Evolutionary conservation across 2,329 filamentous ascomycete genomes (phyloP).

Genomic region (Colletotrichum tropicicola): DNA sequence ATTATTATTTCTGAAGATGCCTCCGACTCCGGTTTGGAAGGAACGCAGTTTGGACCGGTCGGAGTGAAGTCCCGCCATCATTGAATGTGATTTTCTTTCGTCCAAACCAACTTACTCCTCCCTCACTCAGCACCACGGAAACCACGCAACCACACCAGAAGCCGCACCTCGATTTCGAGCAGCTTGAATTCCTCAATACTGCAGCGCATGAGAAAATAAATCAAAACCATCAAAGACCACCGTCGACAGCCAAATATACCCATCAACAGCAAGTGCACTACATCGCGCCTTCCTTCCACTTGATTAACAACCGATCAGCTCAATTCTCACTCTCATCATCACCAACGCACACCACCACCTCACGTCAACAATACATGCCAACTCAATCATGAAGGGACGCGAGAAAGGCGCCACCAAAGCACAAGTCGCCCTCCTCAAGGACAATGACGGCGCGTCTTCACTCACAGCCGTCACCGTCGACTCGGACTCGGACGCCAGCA

Average conservation of each 20-base stretch:
- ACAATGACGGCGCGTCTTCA: slow-evolving; percentile 4
- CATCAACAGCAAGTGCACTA: background rate
- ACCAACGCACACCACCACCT: background rate
- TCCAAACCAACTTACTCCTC: background rate
- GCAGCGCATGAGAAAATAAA: background rate
- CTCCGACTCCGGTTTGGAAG: background rate
- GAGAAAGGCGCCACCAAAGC: background rate
- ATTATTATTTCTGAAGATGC: background rate
- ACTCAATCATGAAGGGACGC: background rate
- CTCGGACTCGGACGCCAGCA: slow-evolving; percentile 8
- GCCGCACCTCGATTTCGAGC: too few relatives aligned
- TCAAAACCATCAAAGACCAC: background rate
- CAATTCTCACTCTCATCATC: background rate
- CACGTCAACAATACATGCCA: background rate
- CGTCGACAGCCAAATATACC: background rate
- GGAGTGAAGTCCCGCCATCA: background rate
- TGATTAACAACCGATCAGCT: background rate
- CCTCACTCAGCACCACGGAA: background rate
- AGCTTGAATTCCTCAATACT: too few relatives aligned
- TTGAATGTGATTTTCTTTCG: background rate
- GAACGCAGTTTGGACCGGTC: background rate
- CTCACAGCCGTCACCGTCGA: background rate
- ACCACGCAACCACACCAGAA: too few relatives aligned
- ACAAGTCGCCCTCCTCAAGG: background rate
- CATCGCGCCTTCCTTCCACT: background rate